A percentile compares a stretch with the other conserved stretches of the same genome.
Conservation (phyloP, 306 rosid species). For the Gillenia trifoliata region DNA sequence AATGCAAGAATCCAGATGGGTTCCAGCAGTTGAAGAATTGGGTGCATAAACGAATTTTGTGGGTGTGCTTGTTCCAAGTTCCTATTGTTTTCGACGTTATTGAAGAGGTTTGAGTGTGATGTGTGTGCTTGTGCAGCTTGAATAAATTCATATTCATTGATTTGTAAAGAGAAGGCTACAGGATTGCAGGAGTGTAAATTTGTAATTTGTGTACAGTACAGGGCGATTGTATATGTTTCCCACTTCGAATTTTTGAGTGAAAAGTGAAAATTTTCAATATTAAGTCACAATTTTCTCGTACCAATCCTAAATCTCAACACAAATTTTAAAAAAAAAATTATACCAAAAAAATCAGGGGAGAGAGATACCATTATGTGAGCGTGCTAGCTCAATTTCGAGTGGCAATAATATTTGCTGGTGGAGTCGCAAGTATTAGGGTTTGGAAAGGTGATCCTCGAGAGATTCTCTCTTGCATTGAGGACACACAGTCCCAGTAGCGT, state of each 20-base stretch:
- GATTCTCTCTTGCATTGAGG: too few species aligned
- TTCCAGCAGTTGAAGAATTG: slow-evolving; percentile 14
- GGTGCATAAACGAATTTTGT: neutral
- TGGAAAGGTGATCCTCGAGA: too few species aligned
- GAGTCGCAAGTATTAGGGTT: too few species aligned
- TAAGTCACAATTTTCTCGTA: too few species aligned
- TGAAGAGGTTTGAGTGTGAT: slow-evolving; percentile 1
- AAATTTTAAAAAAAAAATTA: too few species aligned
- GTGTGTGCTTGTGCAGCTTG: slow-evolving; percentile 3
- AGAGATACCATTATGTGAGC: too few species aligned
- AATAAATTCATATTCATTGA: neutral
- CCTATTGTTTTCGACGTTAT: neutral
- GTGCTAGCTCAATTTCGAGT: too few species aligned
- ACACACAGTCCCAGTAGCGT: too few species aligned
- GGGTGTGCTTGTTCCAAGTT: slow-evolving; percentile 6
- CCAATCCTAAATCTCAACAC: too few species aligned
- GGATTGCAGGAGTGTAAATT: slow-evolving; percentile 1
- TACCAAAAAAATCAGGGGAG: too few species aligned
- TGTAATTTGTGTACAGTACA: neutral
- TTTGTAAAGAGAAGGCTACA: slow-evolving; percentile 2
- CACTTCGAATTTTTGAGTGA: neutral
- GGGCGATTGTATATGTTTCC: neutral
- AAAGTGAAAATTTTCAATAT: neutral
- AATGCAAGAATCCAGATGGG: neutral
- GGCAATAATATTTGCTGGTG: too few species aligned